phyloP scores from a whole-genome alignment of 768 basidiomycete genomes.

The Phlebiopsis gigantea region DNA sequence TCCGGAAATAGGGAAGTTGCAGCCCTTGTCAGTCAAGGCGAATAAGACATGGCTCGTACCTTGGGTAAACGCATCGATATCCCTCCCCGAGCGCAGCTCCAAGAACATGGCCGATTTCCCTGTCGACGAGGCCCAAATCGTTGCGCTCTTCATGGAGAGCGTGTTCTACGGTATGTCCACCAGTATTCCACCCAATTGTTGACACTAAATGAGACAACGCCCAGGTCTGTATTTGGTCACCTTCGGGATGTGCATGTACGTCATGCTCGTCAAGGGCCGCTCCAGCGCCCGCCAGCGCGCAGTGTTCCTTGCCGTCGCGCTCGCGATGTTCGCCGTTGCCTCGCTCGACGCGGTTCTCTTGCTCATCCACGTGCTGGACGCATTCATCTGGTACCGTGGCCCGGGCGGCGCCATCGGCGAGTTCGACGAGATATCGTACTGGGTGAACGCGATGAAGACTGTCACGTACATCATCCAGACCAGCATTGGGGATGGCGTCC shows the following conservation, averaged over 20 bases:
- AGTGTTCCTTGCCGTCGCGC: constrained; percentile 31
- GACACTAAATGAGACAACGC: not conserved
- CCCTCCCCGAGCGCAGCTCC: no score
- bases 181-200: not conserved
- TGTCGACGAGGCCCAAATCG: constrained; percentile 12
- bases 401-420: constrained; percentile 26
- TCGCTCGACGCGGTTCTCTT: constrained; percentile 35
- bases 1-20: no score
- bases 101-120: constrained; percentile 5
- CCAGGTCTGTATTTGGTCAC: constrained; percentile 3
- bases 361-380: constrained; percentile 36
- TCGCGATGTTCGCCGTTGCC: constrained; percentile 35
- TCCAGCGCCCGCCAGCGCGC: constrained; percentile 26
- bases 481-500: constrained; percentile 8
- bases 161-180: constrained; percentile 9
- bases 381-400: constrained; percentile 31
- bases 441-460: constrained; percentile 37
- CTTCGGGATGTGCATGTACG: not conserved
- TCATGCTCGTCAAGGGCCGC: not conserved
- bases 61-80: no score
- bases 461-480: constrained; percentile 5
- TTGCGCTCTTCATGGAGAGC: constrained; percentile 13
- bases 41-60: no score
- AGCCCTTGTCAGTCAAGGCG: no score
- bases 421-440: constrained; percentile 33